These are phyloP conservation scores for Claviceps maximensis DNA, from an alignment of 2,329 filamentous ascomycete genomes.

Conservation along the genomic window DNA sequence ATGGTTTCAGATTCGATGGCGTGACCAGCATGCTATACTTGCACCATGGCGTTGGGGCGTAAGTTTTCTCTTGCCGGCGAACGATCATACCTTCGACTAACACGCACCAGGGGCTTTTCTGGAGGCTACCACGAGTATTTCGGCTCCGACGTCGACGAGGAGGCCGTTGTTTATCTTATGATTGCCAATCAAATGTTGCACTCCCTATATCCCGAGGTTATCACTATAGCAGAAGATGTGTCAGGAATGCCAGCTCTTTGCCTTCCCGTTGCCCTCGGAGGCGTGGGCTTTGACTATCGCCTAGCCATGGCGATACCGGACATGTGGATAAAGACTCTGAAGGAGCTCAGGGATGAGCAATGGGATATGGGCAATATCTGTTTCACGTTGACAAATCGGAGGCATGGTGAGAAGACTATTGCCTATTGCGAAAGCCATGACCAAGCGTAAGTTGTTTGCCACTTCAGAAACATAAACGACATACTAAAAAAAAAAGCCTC, in stretches of 20 bases:
- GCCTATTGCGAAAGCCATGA: slow-evolving; percentile 96
- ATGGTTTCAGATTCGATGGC: slow-evolving; percentile 95
- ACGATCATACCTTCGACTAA: background rate
- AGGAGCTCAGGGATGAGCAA: slow-evolving; percentile 79
- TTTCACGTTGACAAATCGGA: slow-evolving; percentile 80
- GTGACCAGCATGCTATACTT: slow-evolving; percentile 97
- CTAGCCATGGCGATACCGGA: slow-evolving; percentile 96
- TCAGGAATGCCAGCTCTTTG: slow-evolving; percentile 98
- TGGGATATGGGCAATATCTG: slow-evolving; percentile 83
- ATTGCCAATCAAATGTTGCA: slow-evolving; percentile 94
- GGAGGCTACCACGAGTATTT: slow-evolving; percentile 99
- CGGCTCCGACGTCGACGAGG: slow-evolving; percentile 75
- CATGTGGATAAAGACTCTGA: slow-evolving; percentile 98
- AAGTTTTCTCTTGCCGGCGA: slow-evolving; percentile 24
- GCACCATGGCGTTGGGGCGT: slow-evolving; percentile 96
- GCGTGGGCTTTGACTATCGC: slow-evolving; percentile 93
- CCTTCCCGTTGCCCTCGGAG: slow-evolving; percentile 69
- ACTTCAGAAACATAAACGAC: too few species aligned
- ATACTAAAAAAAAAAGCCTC: slow-evolving; percentile 41
- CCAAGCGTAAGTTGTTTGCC: slow-evolving; percentile 60
- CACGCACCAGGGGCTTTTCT: slow-evolving; percentile 62
- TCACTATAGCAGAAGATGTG: slow-evolving; percentile 93
- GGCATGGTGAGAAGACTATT: slow-evolving; percentile 95
- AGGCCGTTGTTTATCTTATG: slow-evolving; percentile 90
- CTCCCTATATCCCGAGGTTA: slow-evolving; percentile 70